These are phyloP conservation scores for Pythium phragmitis DNA, from an alignment of 352 stramenopile species.

Conservation along the genomic window DNA sequence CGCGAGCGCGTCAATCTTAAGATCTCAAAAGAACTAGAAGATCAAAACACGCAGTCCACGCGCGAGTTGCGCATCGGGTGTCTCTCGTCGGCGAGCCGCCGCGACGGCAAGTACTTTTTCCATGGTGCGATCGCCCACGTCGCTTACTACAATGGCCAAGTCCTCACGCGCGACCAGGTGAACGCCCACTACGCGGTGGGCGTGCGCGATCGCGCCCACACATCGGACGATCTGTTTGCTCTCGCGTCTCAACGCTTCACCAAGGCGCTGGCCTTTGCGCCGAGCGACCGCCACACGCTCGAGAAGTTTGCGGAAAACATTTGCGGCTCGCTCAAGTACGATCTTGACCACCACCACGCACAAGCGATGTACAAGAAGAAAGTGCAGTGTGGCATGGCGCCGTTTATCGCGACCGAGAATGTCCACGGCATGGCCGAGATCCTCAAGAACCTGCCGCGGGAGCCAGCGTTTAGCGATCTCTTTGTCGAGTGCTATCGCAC, in stretches of 20 bases:
- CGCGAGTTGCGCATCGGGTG: conserved; percentile 76
- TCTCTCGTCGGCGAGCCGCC: conserved; percentile 51
- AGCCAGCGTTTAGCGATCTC: conserved; percentile 75
- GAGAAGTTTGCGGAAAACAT: conserved; percentile 80
- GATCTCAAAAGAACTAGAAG: conserved; percentile 63
- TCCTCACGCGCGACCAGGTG: conserved; percentile 65
- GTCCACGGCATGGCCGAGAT: conserved; percentile 76
- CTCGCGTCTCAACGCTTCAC: conserved; percentile 72
- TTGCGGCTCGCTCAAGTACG: conserved; percentile 78
- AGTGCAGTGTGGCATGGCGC: conserved; percentile 55
- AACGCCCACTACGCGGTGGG: conserved; percentile 77
- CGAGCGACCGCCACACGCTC: conserved; percentile 63
- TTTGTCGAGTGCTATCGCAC: conserved; percentile 68
- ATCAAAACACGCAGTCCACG: conserved; percentile 53
- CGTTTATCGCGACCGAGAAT: conserved; percentile 65
- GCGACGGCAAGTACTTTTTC: conserved; percentile 86
- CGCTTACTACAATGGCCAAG: conserved; percentile 70
- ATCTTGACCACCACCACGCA: conserved; percentile 68
- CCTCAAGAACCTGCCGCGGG: conserved; percentile 71
- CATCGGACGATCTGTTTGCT: conserved; percentile 77
- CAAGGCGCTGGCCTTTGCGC: conserved; percentile 50
- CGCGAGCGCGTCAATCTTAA: conserved; percentile 68
- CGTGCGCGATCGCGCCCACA: conserved; percentile 51
- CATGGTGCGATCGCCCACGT: conserved; percentile 81
- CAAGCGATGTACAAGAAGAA: conserved; percentile 82